A percentile compares a stretch with the other conserved stretches of the same genome.
phyloP scores from a whole-genome alignment of 805 yeast genomes.

The Nakazawaea laoshanensis region DNA sequence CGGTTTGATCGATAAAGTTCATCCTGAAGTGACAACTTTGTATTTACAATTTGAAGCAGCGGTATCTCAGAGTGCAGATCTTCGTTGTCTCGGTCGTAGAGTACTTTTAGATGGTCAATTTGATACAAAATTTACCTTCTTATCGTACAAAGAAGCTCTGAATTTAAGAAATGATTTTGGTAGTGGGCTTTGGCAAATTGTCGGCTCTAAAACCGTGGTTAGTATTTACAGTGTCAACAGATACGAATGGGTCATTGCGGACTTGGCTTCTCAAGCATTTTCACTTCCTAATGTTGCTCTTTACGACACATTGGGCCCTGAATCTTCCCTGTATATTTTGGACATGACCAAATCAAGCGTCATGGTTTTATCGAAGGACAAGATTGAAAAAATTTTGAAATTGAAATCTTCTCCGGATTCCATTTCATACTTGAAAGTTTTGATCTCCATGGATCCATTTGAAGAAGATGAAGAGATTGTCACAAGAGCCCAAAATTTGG shows the following conservation, averaged over 20 bases:
- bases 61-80: constrained; percentile 16
- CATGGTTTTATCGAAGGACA: constrained; percentile 43
- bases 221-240: constrained; percentile 50
- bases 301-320: constrained; percentile 53
- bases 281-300: constrained; percentile 43
- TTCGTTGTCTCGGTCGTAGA: constrained; percentile 30
- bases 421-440: constrained; percentile 29
- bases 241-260: constrained; percentile 63
- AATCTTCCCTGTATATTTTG: constrained; percentile 56
- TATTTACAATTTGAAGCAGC: constrained; percentile 26
- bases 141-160: constrained; percentile 33
- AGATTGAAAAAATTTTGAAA: constrained; percentile 36
- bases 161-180: constrained; percentile 40
- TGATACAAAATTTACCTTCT: constrained; percentile 31
- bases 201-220: constrained; percentile 37
- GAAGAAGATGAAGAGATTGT: constrained; percentile 1
- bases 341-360: constrained; percentile 52
- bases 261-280: constrained; percentile 57
- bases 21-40: constrained; percentile 29
- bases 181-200: constrained; percentile 41
- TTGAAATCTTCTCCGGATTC: constrained; percentile 23
- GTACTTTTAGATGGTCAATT: constrained; percentile 25
- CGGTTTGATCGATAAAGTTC: constrained; percentile 13
- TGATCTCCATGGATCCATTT: constrained; percentile 50
- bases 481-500: not conserved